phyloP scores from a whole-genome alignment of 2,329 filamentous ascomycete species.

The Mollisiaceae sp. region DNA sequence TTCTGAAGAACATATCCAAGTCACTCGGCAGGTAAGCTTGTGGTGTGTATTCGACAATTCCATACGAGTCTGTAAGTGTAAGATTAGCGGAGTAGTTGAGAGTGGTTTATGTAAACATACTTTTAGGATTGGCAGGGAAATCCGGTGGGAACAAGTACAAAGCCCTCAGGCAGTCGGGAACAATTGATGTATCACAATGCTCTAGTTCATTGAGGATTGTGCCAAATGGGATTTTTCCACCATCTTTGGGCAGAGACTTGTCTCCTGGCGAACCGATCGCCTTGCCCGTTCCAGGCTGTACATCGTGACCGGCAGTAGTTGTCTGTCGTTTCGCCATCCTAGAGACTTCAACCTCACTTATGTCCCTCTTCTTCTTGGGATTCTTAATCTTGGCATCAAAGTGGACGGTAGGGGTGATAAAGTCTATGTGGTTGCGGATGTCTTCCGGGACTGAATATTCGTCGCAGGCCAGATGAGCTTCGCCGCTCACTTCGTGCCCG shows the following conservation, averaged over 20 bases:
- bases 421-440: constrained; percentile 36
- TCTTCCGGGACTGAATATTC: constrained; percentile 35
- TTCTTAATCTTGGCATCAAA: constrained; percentile 33
- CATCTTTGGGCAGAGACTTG: constrained; percentile 41
- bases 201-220: constrained; percentile 26
- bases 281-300: constrained; percentile 54
- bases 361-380: constrained; percentile 11
- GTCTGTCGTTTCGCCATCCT: constrained; percentile 13
- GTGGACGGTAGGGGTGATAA: constrained; percentile 39
- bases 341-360: constrained; percentile 12
- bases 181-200: constrained; percentile 59
- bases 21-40: constrained; percentile 58
- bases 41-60: constrained; percentile 57
- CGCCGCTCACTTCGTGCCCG: constrained; percentile 53
- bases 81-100: not conserved
- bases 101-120: constrained; percentile 39
- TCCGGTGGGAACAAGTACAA: constrained; percentile 53
- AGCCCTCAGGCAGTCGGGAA: constrained; percentile 58
- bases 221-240: constrained; percentile 22
- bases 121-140: constrained; percentile 36
- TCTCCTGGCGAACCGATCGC: constrained; percentile 38
- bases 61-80: constrained; percentile 48
- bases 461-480: constrained; percentile 44
- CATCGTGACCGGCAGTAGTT: constrained; percentile 16
- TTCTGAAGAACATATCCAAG: constrained; percentile 53